Evolutionary conservation across 2,329 filamentous ascomycete genomes (phyloP), one percentile per base, ranked within the genome.

Genomic region (Xylariaceae sp.): DNA sequence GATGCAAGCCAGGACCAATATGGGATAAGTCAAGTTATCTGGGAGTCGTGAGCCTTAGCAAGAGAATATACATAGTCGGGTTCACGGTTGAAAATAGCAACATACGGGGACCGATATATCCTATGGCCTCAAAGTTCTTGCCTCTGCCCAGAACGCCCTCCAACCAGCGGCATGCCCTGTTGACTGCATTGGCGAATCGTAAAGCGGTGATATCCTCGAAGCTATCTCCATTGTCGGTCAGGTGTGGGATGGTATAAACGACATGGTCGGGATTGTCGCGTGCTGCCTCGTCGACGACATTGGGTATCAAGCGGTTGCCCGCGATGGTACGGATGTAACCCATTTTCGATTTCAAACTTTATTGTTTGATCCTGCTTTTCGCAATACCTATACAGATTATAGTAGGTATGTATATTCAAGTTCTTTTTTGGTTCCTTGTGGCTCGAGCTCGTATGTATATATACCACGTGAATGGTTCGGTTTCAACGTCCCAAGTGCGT

Each of bases 41-140:
- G 44, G 7, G 8, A 43, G 31, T 6, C 27, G 42, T 19, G 29
- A 50, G 35, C 19, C 11, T 60, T 56, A 62, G 60, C 32, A 53
- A 30, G 19, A 8, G 9, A 8, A 6, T 19, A 32, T 7, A 3
- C 19, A 30, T 12, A 34, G 42, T 7, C n/a, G 8, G n/a, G 1
- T 39, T n/a, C 35, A n/a, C 4, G 9, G 27, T 12, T 8, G 6
- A 44, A 12, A 27, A 11, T 34, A 26, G 50, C 4, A 47, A 59
- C 59, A 5, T 58, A 63, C 61, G 60, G 45, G 61, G 61, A 30
- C 61, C 61, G 41, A 63, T 63, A 27, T 62, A 63, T 6, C 61
- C 61, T 26, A 62, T 56, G 26, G 61, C 56, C 35, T 62, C 61
- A 37, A 63, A 63, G 34, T 60, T 61, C 51, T 62, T 59, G 39